phyloP scores from a whole-genome alignment of 2,329 filamentous ascomycete species.

The Ceratocystis harringtonii region DNA sequence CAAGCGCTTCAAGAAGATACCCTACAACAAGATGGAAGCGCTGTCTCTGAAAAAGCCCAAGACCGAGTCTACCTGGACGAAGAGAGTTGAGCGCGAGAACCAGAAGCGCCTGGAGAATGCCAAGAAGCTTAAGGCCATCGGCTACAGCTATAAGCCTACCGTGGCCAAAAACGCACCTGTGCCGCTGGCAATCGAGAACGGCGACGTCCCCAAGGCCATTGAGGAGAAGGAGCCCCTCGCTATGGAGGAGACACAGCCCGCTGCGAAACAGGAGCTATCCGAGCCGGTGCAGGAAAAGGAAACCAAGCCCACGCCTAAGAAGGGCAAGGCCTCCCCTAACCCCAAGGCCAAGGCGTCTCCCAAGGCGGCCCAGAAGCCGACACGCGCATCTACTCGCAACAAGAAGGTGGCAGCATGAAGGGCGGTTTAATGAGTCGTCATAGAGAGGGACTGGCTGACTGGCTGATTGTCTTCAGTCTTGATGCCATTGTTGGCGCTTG shows the following conservation, averaged over 20 bases:
- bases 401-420: conserved; percentile 12
- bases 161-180: conserved; percentile 44
- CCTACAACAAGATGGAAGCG: conserved; percentile 75
- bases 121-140: conserved; percentile 61
- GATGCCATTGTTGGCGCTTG: neutral
- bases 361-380: conserved; percentile 13
- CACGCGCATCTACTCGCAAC: conserved; percentile 16
- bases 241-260: conserved; percentile 20
- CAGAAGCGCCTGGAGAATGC: conserved; percentile 52
- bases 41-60: conserved; percentile 57
- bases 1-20: conserved; percentile 73
- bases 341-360: conserved; percentile 26
- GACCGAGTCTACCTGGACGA: conserved; percentile 62
- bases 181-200: conserved; percentile 27
- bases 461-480: neutral
- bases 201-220: conserved; percentile 27
- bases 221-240: conserved; percentile 24
- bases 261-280: conserved; percentile 18
- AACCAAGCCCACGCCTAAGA: conserved; percentile 24
- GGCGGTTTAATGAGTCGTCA: neutral
- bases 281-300: conserved; percentile 23
- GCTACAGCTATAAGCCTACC: conserved; percentile 69
- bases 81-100: conserved; percentile 58
- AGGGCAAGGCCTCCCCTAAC: conserved; percentile 27
- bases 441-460: neutral